Conservation (phyloP, 768 basidiomycete species). For the Pleurotus salmoneostramineus region DNA sequence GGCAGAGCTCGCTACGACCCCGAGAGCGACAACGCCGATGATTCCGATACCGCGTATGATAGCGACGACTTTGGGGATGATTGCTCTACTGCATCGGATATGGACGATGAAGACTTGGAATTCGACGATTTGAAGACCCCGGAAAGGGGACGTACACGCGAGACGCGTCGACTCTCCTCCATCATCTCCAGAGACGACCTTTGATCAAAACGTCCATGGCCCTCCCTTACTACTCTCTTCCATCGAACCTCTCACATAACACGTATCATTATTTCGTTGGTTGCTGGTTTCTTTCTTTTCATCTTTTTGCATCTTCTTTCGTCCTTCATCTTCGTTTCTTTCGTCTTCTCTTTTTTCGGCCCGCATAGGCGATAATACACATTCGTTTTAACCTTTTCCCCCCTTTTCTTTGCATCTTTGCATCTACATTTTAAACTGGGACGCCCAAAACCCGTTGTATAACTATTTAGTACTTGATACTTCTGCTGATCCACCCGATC, state of each 20-base stretch:
- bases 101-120: constrained; percentile 29
- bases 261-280: constrained; percentile 9
- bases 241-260: constrained; percentile 10
- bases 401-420: background rate
- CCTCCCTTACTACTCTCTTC: background rate
- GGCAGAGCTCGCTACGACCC: constrained; percentile 20
- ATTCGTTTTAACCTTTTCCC: constrained; percentile 5
- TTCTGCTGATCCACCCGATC: too few species aligned
- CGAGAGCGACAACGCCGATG: constrained; percentile 28
- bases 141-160: constrained; percentile 35
- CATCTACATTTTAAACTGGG: background rate
- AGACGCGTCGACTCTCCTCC: constrained; percentile 34
- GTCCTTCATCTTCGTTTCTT: constrained; percentile 7
- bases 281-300: constrained; percentile 13
- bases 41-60: constrained; percentile 28
- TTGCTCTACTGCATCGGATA: constrained; percentile 31
- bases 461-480: background rate
- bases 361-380: background rate
- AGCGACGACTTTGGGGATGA: constrained; percentile 24
- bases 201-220: constrained; percentile 14
- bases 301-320: constrained; percentile 15
- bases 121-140: constrained; percentile 29
- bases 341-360: constrained; percentile 1
- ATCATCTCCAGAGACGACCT: constrained; percentile 20
- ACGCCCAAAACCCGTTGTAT: background rate